Evolutionary conservation across 2,329 filamentous ascomycete genomes (phyloP).

Genomic region (Trichoderma sp.): DNA sequence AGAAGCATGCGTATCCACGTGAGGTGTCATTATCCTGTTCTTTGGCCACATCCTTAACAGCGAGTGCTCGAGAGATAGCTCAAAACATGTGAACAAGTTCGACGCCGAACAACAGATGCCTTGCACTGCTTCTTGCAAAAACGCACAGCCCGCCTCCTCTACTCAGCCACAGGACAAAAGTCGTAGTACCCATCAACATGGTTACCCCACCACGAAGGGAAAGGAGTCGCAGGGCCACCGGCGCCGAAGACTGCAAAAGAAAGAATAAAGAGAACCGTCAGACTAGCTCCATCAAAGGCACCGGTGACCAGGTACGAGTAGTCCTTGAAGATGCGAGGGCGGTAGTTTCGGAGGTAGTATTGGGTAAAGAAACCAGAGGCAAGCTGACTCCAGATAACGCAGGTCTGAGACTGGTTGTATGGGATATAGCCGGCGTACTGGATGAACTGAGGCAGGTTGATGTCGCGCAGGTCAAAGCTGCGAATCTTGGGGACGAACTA

Average conservation of each 20-base stretch:
- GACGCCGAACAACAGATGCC: background rate
- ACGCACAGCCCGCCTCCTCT: conserved; percentile 15
- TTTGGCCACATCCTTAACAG: conserved; percentile 11
- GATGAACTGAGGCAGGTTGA: conserved; percentile 58
- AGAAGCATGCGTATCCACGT: background rate
- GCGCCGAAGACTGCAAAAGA: conserved; percentile 60
- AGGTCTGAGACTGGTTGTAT: conserved; percentile 58
- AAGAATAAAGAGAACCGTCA: conserved; percentile 54
- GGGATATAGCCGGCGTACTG: conserved; percentile 58
- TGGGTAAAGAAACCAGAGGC: conserved; percentile 52
- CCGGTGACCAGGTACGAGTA: conserved; percentile 57
- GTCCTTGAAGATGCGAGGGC: conserved; percentile 54
- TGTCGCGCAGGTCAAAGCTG: conserved; percentile 44
- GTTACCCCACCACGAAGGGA: conserved; percentile 60
- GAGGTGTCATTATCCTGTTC: background rate
- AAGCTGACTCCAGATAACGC: conserved; percentile 53
- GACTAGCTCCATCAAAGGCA: conserved; percentile 55
- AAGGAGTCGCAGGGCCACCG: conserved; percentile 47
- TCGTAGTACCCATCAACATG: conserved; percentile 53
- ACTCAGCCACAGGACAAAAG: conserved; percentile 47
- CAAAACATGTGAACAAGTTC: background rate
- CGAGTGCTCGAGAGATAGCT: conserved; percentile 7
- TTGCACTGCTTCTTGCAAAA: background rate
- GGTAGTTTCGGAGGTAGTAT: conserved; percentile 56
- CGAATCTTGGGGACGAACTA: conserved; percentile 53